Evolutionary conservation across 129 eudicot genomes (phyloP).

Genomic region (Flaveria sonorensis): DNA sequence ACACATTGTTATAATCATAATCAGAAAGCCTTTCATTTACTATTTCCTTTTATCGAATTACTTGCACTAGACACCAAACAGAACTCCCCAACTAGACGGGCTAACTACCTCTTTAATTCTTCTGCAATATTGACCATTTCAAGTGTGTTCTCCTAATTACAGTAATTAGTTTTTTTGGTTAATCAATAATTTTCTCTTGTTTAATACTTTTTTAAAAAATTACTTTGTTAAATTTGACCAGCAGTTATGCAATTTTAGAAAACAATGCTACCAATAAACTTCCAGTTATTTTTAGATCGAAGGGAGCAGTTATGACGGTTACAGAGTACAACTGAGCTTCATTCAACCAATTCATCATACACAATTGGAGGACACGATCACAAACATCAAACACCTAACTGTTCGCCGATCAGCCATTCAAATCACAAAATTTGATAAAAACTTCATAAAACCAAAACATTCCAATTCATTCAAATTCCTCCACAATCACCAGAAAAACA

Average conservation of each 20-base stretch:
- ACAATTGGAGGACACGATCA: slow-evolving; percentile 8
- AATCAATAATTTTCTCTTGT: background rate
- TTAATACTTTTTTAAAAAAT: background rate
- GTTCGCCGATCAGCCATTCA: background rate
- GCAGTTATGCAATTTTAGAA: slow-evolving; percentile 13
- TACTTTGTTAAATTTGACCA: background rate
- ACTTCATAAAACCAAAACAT: too few species aligned
- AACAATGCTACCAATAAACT: slow-evolving; percentile 1
- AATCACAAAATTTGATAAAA: too few species aligned
- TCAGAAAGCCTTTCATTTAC: background rate
- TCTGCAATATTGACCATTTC: slow-evolving; percentile 6
- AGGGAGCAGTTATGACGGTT: background rate
- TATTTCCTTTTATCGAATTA: background rate
- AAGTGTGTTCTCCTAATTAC: background rate
- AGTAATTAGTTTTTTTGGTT: background rate
- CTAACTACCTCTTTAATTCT: background rate
- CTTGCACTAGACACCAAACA: slow-evolving; percentile 3
- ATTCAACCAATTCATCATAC: background rate
- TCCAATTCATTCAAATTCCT: slow-evolving; percentile 18
- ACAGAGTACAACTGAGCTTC: background rate
- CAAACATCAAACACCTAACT: slow-evolving; percentile 10
- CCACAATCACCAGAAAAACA: background rate
- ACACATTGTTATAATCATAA: slow-evolving; percentile 7
- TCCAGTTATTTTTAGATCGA: background rate
- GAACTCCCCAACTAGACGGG: slow-evolving; percentile 4